Evolutionary conservation across 2,329 filamentous ascomycete genomes (phyloP), one percentile per base, ranked within the genome.

Genomic region (Fusarium tuaranense): DNA sequence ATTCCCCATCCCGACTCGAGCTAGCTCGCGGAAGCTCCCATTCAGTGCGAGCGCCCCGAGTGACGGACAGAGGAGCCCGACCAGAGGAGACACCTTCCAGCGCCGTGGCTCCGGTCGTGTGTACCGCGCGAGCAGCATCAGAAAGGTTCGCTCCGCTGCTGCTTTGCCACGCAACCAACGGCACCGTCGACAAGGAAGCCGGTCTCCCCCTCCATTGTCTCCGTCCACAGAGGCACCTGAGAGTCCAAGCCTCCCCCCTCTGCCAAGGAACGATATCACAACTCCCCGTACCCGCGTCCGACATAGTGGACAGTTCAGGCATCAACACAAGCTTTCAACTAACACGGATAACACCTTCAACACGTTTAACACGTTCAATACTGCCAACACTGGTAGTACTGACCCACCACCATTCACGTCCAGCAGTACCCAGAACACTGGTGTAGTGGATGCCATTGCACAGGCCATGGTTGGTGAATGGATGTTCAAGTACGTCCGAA

Each of bases 391-490:
- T 1, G 84, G 84, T 3, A 80, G 80, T 64, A 84, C 82, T 3
- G 82, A 83, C 38, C 76, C 66, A 81, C 84, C 71, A 81, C 84
- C 71, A 79, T 84, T 88, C 36, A 68, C 60, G 65, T 88, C 86
- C 48, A 91, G 88, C 75, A 85, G 87, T 13, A 88, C 90, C 34
- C 92, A 95, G 75, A 90, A 92, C 51, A 93, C 93, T 0, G 93
- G 92, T 53, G 94, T 98, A 16, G 96, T 99, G 7, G 97, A 98
- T 84, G 95, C 97, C 5, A 98, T 99, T 82, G 95, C 97, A 2
- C 95, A 97, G 80, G 97, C 96, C 0, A 99, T 99, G 97, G 95
- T 99, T 34, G 97, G 97, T 41, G 97, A 98, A 80, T 97, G 94
- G 93, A 96, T 97, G 94, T 95, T 92, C 87, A 97, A 97, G 83